These are phyloP conservation scores for Apiotrichum gamsii DNA, from an alignment of 1,284 basidiomycete species.

Conservation along the genomic window DNA sequence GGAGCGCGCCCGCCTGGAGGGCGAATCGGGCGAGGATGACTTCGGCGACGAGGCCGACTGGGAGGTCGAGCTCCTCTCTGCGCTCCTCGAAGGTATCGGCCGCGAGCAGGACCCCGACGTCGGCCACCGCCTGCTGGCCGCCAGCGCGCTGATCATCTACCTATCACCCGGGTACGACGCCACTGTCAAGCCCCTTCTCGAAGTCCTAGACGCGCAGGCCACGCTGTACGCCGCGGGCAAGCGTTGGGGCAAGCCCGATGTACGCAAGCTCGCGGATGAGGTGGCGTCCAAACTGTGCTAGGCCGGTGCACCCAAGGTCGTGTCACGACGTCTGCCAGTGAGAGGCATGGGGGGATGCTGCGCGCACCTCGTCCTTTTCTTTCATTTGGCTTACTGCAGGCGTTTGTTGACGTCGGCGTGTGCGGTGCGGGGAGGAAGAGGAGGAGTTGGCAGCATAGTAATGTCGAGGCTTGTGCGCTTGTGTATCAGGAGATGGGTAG, in stretches of 20 bases:
- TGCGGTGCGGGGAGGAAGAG: too few species aligned
- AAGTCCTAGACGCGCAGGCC: slow-evolving; percentile 60
- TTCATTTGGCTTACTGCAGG: background rate
- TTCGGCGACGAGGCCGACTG: slow-evolving; percentile 62
- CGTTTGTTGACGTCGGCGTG: too few species aligned
- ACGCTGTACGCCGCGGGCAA: slow-evolving; percentile 52
- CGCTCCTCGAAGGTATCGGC: slow-evolving; percentile 65
- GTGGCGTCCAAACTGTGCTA: slow-evolving; percentile 49
- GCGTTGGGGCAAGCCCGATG: slow-evolving; percentile 56
- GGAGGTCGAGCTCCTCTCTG: slow-evolving; percentile 74
- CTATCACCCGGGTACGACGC: slow-evolving; percentile 55
- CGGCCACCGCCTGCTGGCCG: slow-evolving; percentile 70
- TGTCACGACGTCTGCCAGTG: too few species aligned
- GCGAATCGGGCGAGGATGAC: slow-evolving; percentile 44
- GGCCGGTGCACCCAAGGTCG: background rate
- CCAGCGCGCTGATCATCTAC: slow-evolving; percentile 65
- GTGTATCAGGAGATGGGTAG: too few species aligned
- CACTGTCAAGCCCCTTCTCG: slow-evolving; percentile 59
- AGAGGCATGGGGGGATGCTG: too few species aligned
- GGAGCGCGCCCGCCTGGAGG: slow-evolving; percentile 39
- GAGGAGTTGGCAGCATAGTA: too few species aligned
- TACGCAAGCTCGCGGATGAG: slow-evolving; percentile 59
- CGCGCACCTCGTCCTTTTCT: too few species aligned
- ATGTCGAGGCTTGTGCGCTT: too few species aligned
- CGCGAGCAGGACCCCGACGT: slow-evolving; percentile 70